Conservation (phyloP, 1,284 basidiomycete species). For the Ustilago vetiveriae region DNA sequence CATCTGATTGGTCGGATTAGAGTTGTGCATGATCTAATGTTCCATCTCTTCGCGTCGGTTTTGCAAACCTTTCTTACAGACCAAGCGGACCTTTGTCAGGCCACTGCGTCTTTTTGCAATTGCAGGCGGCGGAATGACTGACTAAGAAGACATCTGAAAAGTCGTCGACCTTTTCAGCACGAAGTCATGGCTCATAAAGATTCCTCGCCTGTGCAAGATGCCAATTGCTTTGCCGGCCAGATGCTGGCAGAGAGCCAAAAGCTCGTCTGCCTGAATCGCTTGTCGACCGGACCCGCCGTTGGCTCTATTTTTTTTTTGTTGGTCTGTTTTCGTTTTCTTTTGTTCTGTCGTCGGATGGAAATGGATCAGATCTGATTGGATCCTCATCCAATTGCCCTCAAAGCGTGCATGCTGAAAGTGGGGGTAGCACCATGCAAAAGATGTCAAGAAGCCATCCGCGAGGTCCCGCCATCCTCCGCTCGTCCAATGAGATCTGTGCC, state of each 20-base stretch:
- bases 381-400: background rate
- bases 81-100: too few species aligned
- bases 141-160: slow-evolving; percentile 16
- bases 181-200: too few species aligned
- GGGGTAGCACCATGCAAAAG: slow-evolving; percentile 3
- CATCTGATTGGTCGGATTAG: slow-evolving; percentile 49
- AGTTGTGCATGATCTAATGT: slow-evolving; percentile 17
- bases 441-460: slow-evolving; percentile 15
- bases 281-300: background rate
- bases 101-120: too few species aligned
- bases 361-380: slow-evolving; percentile 48
- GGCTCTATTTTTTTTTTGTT: background rate
- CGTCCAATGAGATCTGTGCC: too few species aligned
- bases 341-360: slow-evolving; percentile 19
- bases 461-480: slow-evolving; percentile 20
- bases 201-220: too few species aligned
- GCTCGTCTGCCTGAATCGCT: background rate
- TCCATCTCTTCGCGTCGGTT: slow-evolving; percentile 12
- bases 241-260: background rate
- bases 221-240: slow-evolving; percentile 1
- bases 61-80: too few species aligned
- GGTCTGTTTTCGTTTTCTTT: too few species aligned
- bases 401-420: background rate
- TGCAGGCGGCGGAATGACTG: background rate
- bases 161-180: slow-evolving; percentile 4